Percentiles rank a stretch among this genome's conserved stretches.
phyloP scores from a whole-genome alignment of 176 grass and related monocot species.

The Carex cristatella region DNA sequence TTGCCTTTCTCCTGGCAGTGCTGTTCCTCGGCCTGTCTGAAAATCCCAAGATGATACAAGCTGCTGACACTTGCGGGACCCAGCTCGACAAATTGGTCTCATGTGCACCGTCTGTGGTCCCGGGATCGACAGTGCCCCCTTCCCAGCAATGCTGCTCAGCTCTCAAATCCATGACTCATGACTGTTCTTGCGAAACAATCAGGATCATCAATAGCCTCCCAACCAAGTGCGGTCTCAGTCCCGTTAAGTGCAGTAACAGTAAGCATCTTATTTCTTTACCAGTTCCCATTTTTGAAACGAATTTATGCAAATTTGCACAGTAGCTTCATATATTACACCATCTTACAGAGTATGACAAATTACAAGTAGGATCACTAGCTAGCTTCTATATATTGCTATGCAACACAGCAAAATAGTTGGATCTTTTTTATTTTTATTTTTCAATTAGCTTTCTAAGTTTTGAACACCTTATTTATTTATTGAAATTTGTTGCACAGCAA shows the following conservation, averaged over 20 bases:
- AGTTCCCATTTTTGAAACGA: neutral
- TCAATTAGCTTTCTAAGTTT: neutral
- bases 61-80: conserved; percentile 24
- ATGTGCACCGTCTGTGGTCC: conserved; percentile 52
- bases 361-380: neutral
- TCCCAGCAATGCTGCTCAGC: conserved; percentile 62
- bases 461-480: neutral
- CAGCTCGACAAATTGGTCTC: conserved; percentile 51
- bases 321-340: neutral
- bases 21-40: conserved; percentile 7
- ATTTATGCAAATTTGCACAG: neutral
- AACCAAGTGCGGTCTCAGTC: conserved; percentile 50
- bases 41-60: neutral
- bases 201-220: conserved; percentile 71
- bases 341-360: neutral
- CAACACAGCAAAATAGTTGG: neutral
- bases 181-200: conserved; percentile 59
- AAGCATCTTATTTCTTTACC: neutral
- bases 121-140: conserved; percentile 34
- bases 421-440: no score
- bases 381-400: neutral
- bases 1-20: neutral
- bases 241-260: conserved; percentile 54
- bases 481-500: neutral
- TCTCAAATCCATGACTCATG: conserved; percentile 32